Conservation (phyloP, 2,329 filamentous ascomycete species). For the Penicillium verrucosum region DNA sequence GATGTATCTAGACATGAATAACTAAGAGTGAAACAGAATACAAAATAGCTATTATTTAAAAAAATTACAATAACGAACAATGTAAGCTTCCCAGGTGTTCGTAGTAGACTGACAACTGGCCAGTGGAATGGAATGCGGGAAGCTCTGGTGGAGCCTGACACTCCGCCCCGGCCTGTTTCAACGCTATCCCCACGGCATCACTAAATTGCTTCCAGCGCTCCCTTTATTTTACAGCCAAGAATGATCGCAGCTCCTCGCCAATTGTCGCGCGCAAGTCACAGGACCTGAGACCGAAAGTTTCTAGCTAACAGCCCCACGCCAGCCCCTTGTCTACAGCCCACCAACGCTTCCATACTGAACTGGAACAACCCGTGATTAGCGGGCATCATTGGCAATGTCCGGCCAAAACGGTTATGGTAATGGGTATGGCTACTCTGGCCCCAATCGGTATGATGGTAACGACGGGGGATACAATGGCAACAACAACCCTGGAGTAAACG, state of each 20-base stretch:
- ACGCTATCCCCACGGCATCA: constrained; percentile 5
- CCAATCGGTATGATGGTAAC: constrained; percentile 34
- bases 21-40: neutral
- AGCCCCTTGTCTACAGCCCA: constrained; percentile 17
- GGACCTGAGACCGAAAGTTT: constrained; percentile 11
- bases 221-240: constrained; percentile 12
- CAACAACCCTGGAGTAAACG: constrained; percentile 32
- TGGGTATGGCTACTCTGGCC: constrained; percentile 38
- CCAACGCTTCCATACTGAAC: constrained; percentile 6
- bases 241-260: constrained; percentile 24
- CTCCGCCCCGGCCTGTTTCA: constrained; percentile 9
- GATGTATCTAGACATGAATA: neutral
- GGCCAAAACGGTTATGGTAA: constrained; percentile 36
- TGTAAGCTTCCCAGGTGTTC: neutral
- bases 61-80: too few species aligned
- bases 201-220: neutral
- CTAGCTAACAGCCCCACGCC: constrained; percentile 9
- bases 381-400: constrained; percentile 31
- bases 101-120: neutral
- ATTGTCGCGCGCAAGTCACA: constrained; percentile 19
- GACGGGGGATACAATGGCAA: constrained; percentile 34
- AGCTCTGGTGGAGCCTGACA: constrained; percentile 25
- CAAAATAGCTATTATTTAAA: neutral
- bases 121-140: constrained; percentile 19
- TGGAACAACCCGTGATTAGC: constrained; percentile 6